Base-by-base conservation (phyloP, 2,329 filamentous ascomycete genomes). In the Byssothecium circinans region DNA sequence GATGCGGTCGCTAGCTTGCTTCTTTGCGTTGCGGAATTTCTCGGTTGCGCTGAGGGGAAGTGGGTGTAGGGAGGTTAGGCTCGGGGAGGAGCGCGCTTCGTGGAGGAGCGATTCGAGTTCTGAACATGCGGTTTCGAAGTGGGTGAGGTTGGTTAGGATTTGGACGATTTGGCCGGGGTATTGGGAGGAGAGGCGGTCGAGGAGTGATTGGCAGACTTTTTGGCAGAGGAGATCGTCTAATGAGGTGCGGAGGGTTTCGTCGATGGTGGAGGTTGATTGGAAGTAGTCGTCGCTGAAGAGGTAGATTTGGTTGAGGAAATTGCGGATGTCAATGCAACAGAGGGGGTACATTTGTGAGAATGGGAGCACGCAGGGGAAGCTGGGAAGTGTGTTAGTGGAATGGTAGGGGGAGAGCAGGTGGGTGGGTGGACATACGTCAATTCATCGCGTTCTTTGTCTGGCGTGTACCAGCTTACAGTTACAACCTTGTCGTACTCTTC, bases 301-400 rank as follows among this genome's bases (percentile, higher is more conserved):
- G 71, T 97, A 97, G 64, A 99, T 97, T 65, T 97, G 91, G 69
- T 96, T 96, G 50, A 97, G 78, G 70, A 99, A 97, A 70, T 96
- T 96, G 33, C 92, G 84, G 61, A 99, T 96, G 65, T 97, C 91
- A 67, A 97, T 97, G 75, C 94, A 99, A 73, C 94, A 96, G 25
- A 97, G 80, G 1, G 94, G 92, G 67, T 99, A 99, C 94, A 99
- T 99, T 62, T 97, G 91, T 11, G 91, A 96, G 70, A 99, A 99
- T 0, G 94, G 95, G 1, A 99, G 78, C n/a, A 96, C 89, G 60
- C 88, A 95, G 4, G 94, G 95, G 68, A 96, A 96, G 11, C 88
- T 91, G 53, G 7, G 32, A n/a, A 3, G 19, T 33, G n/a, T 38
- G 65, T 63, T 64, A 66, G 53, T 17, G 49, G 11, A 19, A 20